Evolutionary conservation across 768 basidiomycete species (phyloP).

Genomic region (Mycena sanguinolenta): DNA sequence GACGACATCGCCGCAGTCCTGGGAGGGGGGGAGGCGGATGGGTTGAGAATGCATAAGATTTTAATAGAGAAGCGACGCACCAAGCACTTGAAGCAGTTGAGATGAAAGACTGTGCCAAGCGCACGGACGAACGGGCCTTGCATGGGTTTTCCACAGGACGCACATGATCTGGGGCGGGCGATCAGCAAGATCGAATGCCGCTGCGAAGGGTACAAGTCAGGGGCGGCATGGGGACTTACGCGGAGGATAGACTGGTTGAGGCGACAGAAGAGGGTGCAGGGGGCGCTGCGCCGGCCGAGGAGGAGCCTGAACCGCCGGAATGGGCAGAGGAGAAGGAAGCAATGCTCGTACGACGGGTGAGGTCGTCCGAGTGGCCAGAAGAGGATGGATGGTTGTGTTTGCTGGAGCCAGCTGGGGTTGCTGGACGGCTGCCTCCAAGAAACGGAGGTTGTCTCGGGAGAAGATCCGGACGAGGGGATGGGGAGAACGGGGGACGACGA

Average conservation of each 20-base stretch:
- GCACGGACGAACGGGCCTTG: conserved; percentile 98
- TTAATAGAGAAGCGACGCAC: conserved; percentile 60
- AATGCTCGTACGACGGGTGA: conserved; percentile 59
- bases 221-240: conserved; percentile 28
- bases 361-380: conserved; percentile 66
- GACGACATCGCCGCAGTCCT: conserved; percentile 98
- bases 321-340: conserved; percentile 67
- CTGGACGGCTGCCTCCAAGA: conserved; percentile 62
- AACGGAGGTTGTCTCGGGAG: conserved; percentile 40
- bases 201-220: conserved; percentile 18
- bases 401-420: conserved; percentile 66
- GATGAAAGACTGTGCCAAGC: conserved; percentile 91
- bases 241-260: conserved; percentile 67
- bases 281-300: conserved; percentile 61
- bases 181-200: conserved; percentile 42
- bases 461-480: conserved; percentile 34
- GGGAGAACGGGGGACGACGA: conserved; percentile 43
- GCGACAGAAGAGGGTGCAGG: conserved; percentile 66
- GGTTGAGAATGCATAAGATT: conserved; percentile 17
- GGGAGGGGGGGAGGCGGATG: conserved; percentile 27
- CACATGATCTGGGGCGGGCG: conserved; percentile 69
- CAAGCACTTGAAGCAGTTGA: conserved; percentile 99
- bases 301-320: conserved; percentile 63
- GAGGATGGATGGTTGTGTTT: conserved; percentile 64
- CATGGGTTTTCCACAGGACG: conserved; percentile 85